These are phyloP conservation scores for Pseudocercospora musae DNA, from an alignment of 2,329 filamentous ascomycete genomes.

Conservation along the genomic window DNA sequence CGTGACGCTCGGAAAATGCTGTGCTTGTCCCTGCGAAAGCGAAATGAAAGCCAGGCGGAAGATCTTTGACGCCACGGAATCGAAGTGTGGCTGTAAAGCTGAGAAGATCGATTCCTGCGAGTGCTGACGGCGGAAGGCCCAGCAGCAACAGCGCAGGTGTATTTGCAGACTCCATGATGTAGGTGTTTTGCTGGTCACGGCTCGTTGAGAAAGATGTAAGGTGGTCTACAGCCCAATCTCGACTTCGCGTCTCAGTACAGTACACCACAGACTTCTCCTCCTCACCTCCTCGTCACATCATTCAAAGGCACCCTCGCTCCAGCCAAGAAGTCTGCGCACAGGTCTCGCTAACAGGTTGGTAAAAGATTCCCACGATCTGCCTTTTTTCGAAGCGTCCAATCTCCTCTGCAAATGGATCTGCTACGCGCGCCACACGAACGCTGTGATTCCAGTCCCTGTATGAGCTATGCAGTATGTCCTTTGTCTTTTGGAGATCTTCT, in stretches of 20 bases:
- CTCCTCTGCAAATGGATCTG: too few species aligned
- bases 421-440: background rate
- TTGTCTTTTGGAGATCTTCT: background rate
- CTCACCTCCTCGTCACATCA: background rate
- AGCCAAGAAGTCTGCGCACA: background rate
- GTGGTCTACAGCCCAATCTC: background rate
- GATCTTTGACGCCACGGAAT: conserved; percentile 59
- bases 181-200: background rate
- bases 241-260: background rate
- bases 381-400: too few species aligned
- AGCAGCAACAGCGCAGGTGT: conserved; percentile 40
- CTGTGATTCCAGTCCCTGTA: background rate
- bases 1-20: conserved; percentile 59
- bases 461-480: background rate
- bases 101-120: conserved; percentile 55
- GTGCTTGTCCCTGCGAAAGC: conserved; percentile 58
- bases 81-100: conserved; percentile 61
- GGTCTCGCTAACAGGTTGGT: too few species aligned
- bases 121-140: conserved; percentile 44
- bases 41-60: conserved; percentile 60
- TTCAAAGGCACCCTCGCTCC: background rate
- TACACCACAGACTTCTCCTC: background rate
- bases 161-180: conserved; percentile 26
- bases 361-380: too few species aligned
- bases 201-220: background rate